Conservation (phyloP, 2,329 filamentous ascomycete species). For the Colletotrichum sp. region DNA sequence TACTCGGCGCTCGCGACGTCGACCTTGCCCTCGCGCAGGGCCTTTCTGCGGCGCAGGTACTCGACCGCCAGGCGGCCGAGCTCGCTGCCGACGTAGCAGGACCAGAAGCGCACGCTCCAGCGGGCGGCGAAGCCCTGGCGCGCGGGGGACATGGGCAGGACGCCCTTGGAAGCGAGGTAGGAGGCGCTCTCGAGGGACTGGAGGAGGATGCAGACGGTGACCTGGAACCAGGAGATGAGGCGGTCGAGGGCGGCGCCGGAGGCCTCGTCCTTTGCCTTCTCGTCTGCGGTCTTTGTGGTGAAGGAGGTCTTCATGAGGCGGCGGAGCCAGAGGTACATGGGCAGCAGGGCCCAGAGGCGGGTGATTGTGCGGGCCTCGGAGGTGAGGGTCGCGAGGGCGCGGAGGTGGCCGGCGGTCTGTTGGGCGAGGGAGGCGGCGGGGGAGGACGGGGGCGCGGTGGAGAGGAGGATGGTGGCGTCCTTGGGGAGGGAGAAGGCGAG, state of each 20-base stretch:
- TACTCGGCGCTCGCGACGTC: constrained; percentile 42
- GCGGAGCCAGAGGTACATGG: constrained; percentile 72
- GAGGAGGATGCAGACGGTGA: constrained; percentile 70
- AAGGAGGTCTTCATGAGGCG: constrained; percentile 40
- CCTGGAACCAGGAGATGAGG: constrained; percentile 69
- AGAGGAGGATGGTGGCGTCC: constrained; percentile 52
- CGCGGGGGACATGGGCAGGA: constrained; percentile 63
- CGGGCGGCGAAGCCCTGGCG: constrained; percentile 66
- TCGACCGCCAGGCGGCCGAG: constrained; percentile 66
- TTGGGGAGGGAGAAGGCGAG: constrained; percentile 56
- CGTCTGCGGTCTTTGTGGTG: constrained; percentile 28
- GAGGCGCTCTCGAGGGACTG: constrained; percentile 85
- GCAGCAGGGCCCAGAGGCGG: constrained; percentile 78
- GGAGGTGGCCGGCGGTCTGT: constrained; percentile 57
- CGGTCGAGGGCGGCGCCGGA: constrained; percentile 42
- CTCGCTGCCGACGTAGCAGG: constrained; percentile 77
- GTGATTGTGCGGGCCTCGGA: constrained; percentile 75
- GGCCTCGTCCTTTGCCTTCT: constrained; percentile 40
- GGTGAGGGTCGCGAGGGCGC: constrained; percentile 68
- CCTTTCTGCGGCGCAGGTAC: constrained; percentile 39
- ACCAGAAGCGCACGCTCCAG: constrained; percentile 83
- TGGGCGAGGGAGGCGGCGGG: constrained; percentile 49
- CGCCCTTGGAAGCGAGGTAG: constrained; percentile 76
- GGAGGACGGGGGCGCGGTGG: constrained; percentile 39
- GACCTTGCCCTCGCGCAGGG: constrained; percentile 25